These are phyloP conservation scores for Trichothecium sympodiale DNA, from an alignment of 2,329 filamentous ascomycete genomes.

Conservation along the genomic window DNA sequence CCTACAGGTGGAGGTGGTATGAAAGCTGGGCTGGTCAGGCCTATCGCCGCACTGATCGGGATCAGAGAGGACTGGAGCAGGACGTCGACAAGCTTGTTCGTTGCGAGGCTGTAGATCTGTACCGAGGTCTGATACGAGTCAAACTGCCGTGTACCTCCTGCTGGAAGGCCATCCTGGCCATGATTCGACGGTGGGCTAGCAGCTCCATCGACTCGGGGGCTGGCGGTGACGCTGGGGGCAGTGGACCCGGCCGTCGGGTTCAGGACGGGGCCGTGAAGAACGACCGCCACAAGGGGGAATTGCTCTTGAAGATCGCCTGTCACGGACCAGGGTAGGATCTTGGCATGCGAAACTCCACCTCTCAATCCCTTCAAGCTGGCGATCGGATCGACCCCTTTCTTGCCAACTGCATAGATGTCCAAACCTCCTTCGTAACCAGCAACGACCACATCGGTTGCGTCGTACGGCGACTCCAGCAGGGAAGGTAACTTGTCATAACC, in stretches of 20 bases:
- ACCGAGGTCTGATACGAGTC: conserved; percentile 68
- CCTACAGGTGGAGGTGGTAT: conserved; percentile 60
- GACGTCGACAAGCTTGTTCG: conserved; percentile 59
- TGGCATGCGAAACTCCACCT: conserved; percentile 72
- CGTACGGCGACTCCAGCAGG: conserved; percentile 20
- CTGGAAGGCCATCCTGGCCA: conserved; percentile 23
- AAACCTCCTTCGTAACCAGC: conserved; percentile 73
- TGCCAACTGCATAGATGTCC: conserved; percentile 63
- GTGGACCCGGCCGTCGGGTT: conserved; percentile 28
- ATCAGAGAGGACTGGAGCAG: conserved; percentile 60
- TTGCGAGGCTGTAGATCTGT: conserved; percentile 76
- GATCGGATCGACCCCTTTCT: conserved; percentile 58
- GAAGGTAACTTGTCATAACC: conserved; percentile 63
- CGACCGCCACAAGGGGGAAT: conserved; percentile 67
- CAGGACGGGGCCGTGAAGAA: conserved; percentile 66
- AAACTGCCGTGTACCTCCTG: conserved; percentile 10
- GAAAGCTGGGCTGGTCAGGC: conserved; percentile 52
- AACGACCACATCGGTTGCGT: conserved; percentile 55
- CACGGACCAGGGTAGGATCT: conserved; percentile 63
- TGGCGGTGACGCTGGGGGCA: conserved; percentile 22
- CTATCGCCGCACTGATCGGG: conserved; percentile 40
- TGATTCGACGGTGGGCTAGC: conserved; percentile 28
- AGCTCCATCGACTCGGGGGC: conserved; percentile 24
- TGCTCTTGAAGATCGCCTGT: conserved; percentile 40
- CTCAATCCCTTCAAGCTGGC: conserved; percentile 65